phyloP scores from a whole-genome alignment of 163 green algal genomes.

The Scenedesmus sp. region DNA sequence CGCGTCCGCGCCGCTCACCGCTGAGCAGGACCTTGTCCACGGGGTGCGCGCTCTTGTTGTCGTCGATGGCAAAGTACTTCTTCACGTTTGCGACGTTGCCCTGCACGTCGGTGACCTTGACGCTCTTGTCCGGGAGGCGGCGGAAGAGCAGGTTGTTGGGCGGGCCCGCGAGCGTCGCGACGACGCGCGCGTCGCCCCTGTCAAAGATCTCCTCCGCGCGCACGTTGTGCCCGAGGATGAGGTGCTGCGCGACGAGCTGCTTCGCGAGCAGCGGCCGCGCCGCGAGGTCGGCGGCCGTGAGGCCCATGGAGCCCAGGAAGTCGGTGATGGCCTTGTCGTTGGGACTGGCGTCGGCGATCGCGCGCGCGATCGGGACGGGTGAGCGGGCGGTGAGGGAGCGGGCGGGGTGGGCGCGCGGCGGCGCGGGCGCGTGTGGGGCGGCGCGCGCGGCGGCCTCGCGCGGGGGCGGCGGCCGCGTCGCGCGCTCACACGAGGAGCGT shows the following conservation, averaged over 20 bases:
- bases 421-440: background rate
- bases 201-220: slow-evolving; percentile 10
- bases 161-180: background rate
- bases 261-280: slow-evolving; percentile 7
- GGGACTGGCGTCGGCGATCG: background rate
- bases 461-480: background rate
- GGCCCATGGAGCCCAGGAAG: slow-evolving; percentile 9
- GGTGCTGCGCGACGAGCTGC: slow-evolving; percentile 6
- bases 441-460: background rate
- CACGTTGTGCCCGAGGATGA: slow-evolving; percentile 16
- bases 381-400: background rate
- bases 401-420: background rate
- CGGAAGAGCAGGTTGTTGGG: background rate
- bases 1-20: background rate
- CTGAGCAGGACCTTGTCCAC: slow-evolving; percentile 5
- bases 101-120: background rate
- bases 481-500: background rate
- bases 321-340: slow-evolving; percentile 5
- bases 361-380: background rate
- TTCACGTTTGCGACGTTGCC: background rate
- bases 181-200: background rate
- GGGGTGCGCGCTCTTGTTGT: slow-evolving; percentile 3
- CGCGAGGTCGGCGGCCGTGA: slow-evolving; percentile 1
- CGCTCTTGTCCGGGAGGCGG: background rate
- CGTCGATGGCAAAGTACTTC: background rate